Conservation (phyloP, 345 rosid genomes). For the Ceriops decandra region DNA sequence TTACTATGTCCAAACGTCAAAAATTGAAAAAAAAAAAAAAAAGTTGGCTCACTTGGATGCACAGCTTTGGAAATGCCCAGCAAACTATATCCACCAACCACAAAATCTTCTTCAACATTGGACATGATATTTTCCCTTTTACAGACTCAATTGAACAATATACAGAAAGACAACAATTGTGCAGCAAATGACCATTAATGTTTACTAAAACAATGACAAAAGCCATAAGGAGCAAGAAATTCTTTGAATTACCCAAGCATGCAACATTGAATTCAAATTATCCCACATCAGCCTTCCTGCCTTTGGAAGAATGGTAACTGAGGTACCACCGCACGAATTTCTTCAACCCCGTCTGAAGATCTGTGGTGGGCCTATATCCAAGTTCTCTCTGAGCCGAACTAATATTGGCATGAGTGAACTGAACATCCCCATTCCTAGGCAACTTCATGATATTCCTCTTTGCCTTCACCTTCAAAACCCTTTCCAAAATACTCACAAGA, state of each 20-base stretch:
- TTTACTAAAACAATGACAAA: conserved; percentile 42
- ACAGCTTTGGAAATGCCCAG: conserved; percentile 18
- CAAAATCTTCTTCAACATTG: conserved; percentile 32
- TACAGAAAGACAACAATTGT: conserved; percentile 28
- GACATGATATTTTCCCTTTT: conserved; percentile 25
- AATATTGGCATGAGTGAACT: conserved; percentile 84
- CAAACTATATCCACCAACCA: conserved; percentile 35
- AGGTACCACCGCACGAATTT: conserved; percentile 89
- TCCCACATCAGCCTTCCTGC: conserved; percentile 45
- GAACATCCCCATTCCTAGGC: conserved; percentile 95
- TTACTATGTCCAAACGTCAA: conserved; percentile 32
- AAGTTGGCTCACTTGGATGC: conserved; percentile 30
- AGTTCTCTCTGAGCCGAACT: conserved; percentile 76
- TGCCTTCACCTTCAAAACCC: conserved; percentile 76
- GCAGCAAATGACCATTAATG: conserved; percentile 33
- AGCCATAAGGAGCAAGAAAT: conserved; percentile 40
- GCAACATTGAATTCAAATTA: conserved; percentile 27
- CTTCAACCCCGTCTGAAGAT: conserved; percentile 84
- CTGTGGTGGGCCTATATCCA: conserved; percentile 80
- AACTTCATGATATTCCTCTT: conserved; percentile 73
- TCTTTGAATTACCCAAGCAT: conserved; percentile 32
- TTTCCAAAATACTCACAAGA: conserved; percentile 80
- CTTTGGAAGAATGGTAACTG: conserved; percentile 56
- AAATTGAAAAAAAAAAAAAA: conserved; percentile 7
- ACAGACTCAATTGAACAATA: conserved; percentile 30